These are phyloP conservation scores for Adenanthera pavonina DNA, from an alignment of 306 rosid genomes.

Conservation along the genomic window DNA sequence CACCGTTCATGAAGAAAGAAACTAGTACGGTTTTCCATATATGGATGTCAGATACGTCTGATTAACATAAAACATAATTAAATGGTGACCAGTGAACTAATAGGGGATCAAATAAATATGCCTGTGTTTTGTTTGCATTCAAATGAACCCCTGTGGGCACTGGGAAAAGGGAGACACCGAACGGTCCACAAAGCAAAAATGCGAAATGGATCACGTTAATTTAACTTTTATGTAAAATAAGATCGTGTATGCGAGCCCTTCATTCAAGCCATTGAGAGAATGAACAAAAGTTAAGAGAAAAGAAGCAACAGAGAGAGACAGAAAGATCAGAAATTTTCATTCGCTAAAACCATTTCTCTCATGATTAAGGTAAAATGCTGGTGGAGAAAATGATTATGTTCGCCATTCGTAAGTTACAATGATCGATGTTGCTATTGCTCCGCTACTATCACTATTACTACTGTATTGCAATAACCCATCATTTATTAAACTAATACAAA, in stretches of 20 bases:
- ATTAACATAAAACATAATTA: neutral
- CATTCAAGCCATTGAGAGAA: too few relatives aligned
- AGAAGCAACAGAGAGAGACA: too few relatives aligned
- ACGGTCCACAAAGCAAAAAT: too few relatives aligned
- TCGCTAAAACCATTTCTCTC: constrained; percentile 29
- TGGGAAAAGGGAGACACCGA: neutral
- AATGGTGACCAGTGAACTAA: neutral
- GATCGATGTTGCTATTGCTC: constrained; percentile 35
- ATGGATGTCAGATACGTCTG: neutral
- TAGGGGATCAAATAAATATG: neutral
- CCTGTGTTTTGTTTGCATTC: neutral
- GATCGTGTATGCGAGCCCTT: too few relatives aligned
- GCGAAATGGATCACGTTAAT: too few relatives aligned
- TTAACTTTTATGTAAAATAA: too few relatives aligned
- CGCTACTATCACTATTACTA: constrained; percentile 29
- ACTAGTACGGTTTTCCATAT: neutral
- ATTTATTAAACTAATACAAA: too few relatives aligned
- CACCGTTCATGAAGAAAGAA: neutral
- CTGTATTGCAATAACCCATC: neutral
- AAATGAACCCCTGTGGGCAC: neutral
- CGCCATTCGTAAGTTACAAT: constrained; percentile 4
- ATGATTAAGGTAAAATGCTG: neutral
- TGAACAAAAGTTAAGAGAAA: too few relatives aligned
- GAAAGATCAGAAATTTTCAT: neutral
- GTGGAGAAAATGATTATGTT: neutral